These are phyloP conservation scores for Colletotrichum siamense DNA, from an alignment of 2,329 filamentous ascomycete genomes.

Conservation along the genomic window DNA sequence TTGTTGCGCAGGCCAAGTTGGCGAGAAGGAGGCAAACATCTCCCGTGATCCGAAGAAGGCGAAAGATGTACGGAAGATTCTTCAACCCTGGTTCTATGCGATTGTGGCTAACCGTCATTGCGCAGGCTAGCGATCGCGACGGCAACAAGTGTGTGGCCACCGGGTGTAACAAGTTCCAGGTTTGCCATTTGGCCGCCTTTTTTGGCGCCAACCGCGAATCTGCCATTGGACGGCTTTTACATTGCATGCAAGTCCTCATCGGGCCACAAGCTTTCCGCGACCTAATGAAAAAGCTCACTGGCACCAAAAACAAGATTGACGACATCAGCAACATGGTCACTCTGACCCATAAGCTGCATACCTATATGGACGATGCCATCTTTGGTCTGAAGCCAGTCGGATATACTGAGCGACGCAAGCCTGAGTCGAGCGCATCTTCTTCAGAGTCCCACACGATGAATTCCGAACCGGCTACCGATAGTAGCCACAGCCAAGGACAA, in stretches of 20 bases:
- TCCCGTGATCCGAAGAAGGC: too few relatives aligned
- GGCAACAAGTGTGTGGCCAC: neutral
- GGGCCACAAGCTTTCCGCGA: neutral
- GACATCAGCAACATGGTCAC: neutral
- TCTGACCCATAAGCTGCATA: neutral
- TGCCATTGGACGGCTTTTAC: accelerated
- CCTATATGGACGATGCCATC: neutral
- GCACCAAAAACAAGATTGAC: too few relatives aligned
- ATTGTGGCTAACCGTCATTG: neutral
- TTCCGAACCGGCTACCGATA: too few relatives aligned
- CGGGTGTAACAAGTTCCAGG: accelerated
- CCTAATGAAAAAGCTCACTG: too few relatives aligned
- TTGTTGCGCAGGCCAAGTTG: neutral
- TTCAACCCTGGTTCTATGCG: neutral
- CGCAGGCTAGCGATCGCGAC: neutral
- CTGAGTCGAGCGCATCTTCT: neutral
- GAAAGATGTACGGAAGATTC: neutral
- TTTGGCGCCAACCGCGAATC: neutral
- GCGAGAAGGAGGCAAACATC: too few relatives aligned
- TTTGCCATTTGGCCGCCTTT: neutral
- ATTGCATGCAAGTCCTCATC: accelerated
- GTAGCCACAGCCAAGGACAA: too few relatives aligned
- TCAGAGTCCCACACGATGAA: too few relatives aligned
- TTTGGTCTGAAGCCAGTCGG: neutral
- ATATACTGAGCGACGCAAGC: accelerated